Base-by-base conservation (phyloP, 2,329 filamentous ascomycete genomes). In the Cladobotryum mycophilum region DNA sequence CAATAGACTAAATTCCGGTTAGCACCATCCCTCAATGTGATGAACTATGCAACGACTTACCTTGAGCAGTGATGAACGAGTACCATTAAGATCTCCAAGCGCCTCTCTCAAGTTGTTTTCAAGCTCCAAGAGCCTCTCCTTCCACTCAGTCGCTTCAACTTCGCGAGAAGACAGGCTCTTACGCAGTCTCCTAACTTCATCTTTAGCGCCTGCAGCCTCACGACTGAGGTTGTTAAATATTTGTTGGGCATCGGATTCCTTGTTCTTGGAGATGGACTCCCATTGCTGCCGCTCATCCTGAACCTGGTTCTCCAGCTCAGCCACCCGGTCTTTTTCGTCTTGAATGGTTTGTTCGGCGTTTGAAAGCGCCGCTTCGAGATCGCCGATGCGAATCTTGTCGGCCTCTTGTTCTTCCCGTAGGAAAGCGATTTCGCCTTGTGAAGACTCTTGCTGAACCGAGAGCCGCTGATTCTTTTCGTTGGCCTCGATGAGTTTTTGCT, bases 311-410 rank as follows among this genome's bases (percentile, higher is more conserved):
- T 90, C 86, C 25, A 91, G 74, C 59, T 90, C 87, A 61, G 75
- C 77, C 15, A 78, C 76, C 43, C 82, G 84, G 54, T 96, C 91
- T 67, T 86, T 87, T 67, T 96, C 90, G 47, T 93, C 90, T 51
- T 86, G 81, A n/a, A 96, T 73, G 45, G 75, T 81, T 61, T 89
- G 82, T 65, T 95, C 87, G n/a, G 84, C 80, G 51, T 82, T 86
- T 60, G 88, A 87, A 36, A 96, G 72, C 13, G 85, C 83, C 8
- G 89, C 88, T 64, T 97, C 91, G 7, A 97, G 76, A 62, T 97
- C 90, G 36, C 92, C 89, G 61, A 99, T 97, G 69, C 90, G 91
- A 65, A 99, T 95, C 77, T 99, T 99, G 74, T 99, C 93, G 15
- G 81, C 82, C 69, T 99, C 93, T 68, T 99, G 93, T 72, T 99